Conservation (phyloP, 2,329 filamentous ascomycete genomes). For the Fusarium chaquense region DNA sequence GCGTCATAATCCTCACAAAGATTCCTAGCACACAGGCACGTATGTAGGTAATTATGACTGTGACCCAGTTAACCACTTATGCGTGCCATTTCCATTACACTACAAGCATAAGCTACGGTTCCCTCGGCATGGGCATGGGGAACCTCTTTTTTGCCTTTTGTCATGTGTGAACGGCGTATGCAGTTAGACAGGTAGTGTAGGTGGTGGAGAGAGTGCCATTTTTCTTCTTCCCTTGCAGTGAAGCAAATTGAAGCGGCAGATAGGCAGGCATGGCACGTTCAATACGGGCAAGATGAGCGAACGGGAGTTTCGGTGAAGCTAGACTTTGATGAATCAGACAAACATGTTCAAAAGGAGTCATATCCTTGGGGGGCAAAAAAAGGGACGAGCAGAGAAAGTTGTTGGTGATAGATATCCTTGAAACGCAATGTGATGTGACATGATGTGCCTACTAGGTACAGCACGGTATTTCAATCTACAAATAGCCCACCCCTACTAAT, state of each 20-base stretch:
- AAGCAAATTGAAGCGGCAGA: constrained; percentile 38
- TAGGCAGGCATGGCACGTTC: constrained; percentile 30
- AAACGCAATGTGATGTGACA: constrained; percentile 20
- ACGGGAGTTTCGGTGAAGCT: constrained; percentile 39
- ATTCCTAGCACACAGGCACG: constrained; percentile 15
- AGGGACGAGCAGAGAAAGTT: constrained; percentile 4
- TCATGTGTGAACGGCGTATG: constrained; percentile 2
- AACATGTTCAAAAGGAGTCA: constrained; percentile 19
- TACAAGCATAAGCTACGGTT: constrained; percentile 8
- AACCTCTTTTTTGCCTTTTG: constrained; percentile 1
- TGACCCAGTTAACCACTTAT: constrained; percentile 25
- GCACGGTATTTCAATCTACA: constrained; percentile 31
- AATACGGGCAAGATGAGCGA: constrained; percentile 20
- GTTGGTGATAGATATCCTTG: constrained; percentile 35
- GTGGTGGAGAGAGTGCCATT: constrained; percentile 29
- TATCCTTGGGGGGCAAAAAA: constrained; percentile 23
- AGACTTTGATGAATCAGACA: constrained; percentile 18
- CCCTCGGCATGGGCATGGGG: constrained; percentile 34
- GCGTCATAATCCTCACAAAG: constrained; percentile 39
- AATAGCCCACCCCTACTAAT: constrained; percentile 4
- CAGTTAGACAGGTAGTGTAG: background rate
- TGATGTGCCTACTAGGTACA: constrained; percentile 15
- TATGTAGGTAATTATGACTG: constrained; percentile 12
- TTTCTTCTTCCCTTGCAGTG: constrained; percentile 43
- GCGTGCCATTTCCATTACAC: constrained; percentile 32